Percentiles rank a stretch among this genome's conserved stretches.
These are phyloP conservation scores for Isatis tinctoria DNA, from an alignment of 345 rosid genomes.

Conservation along the genomic window DNA sequence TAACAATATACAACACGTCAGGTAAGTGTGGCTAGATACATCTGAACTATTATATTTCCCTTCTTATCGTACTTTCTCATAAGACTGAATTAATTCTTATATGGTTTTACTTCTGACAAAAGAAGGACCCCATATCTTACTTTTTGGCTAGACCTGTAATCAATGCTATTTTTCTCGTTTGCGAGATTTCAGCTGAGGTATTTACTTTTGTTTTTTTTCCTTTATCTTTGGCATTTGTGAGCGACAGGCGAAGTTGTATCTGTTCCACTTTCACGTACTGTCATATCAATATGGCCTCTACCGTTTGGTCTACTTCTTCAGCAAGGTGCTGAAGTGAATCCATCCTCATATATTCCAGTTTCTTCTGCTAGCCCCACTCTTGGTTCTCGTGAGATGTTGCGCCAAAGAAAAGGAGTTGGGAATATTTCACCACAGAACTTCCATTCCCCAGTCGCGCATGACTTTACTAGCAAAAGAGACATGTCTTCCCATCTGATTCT, in stretches of 20 bases:
- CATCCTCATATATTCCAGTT: conserved; percentile 36
- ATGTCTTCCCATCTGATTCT: conserved; percentile 78
- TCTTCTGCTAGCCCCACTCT: conserved; percentile 49
- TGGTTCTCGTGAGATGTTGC: conserved; percentile 50
- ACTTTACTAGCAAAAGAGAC: conserved; percentile 46
- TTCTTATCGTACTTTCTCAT: background rate
- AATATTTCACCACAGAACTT: conserved; percentile 44
- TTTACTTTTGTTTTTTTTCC: background rate
- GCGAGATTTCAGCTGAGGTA: conserved; percentile 3
- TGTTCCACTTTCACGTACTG: conserved; percentile 59
- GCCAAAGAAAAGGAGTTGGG: conserved; percentile 60
- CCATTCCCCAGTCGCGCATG: conserved; percentile 37
- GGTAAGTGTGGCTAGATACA: conserved; percentile 43
- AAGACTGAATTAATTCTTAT: background rate
- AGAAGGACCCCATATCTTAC: background rate
- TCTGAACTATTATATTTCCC: background rate
- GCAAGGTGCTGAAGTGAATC: conserved; percentile 54
- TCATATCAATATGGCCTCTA: conserved; percentile 87
- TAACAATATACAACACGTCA: conserved; percentile 68
- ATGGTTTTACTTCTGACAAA: background rate
- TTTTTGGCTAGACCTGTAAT: conserved; percentile 1
- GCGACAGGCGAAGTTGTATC: conserved; percentile 71
- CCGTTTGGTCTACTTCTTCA: conserved; percentile 87
- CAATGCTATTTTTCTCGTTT: conserved; percentile 5
- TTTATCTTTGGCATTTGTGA: conserved; percentile 16